Evolutionary conservation across 306 rosid species (phyloP), one percentile per base, ranked within the genome.

Genomic region (Acacia melanoxylon): DNA sequence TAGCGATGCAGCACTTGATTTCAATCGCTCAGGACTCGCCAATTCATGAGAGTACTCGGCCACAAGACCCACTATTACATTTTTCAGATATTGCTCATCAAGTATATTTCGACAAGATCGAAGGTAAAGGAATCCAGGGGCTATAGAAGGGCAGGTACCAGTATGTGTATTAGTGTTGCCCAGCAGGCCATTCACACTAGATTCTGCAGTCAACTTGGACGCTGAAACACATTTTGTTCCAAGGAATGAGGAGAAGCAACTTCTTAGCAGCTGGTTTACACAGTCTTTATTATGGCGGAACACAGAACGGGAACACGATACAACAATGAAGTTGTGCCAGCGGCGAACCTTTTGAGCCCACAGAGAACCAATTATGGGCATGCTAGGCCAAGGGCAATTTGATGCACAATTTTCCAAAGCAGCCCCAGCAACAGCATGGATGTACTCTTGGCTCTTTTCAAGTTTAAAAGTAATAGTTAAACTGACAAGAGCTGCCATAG

Each of bases 311-410:
- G 96, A 85, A 80, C 89, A 82, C 27, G 97, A 86, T 24, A 91
- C 85, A 20, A 93, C 94, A 45, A 93, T 88, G 88, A 91, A 93
- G 84, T 91, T 77, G 86, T 90, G 94, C 97, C 96, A 93, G 44
- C 94, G 97, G 46, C 91, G 91, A 49, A 89, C 92, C 86, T 93
- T 93, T 82, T 93, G 97, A 68, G 94, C 94, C 96, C 96, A 93
- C 54, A 93, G 79, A 82, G 93, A 88, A 66, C 91, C 91, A 56
- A 91, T 85, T 37, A 86, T 78, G 33, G 90, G 93, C 94, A 93
- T 93, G 85, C 87, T 84, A 73, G 92, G 96, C 96, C 94, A 91
- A 75, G 91, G 93, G 81, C 94, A 85, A 87, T 91, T 85, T 10
- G 94, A 85, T 68, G 93, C 94, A 85, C 92, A 89, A 83, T 79